These are phyloP conservation scores for Candida ficus DNA, from an alignment of 805 yeast species.

Conservation along the genomic window DNA sequence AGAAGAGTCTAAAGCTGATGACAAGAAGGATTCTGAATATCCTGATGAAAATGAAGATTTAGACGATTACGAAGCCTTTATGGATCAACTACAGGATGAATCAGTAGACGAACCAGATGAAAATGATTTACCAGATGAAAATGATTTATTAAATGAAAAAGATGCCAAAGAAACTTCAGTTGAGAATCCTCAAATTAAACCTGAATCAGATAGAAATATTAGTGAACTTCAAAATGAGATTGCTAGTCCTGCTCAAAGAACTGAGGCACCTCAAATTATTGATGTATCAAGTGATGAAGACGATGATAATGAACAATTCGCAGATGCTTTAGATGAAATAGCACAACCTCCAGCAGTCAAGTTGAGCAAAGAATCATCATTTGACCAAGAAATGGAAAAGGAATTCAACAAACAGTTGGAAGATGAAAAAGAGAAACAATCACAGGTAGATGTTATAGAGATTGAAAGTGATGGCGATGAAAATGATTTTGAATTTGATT, in stretches of 20 bases:
- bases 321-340: background rate
- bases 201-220: no score
- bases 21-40: no score
- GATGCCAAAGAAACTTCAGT: no score
- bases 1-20: no score
- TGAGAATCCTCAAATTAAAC: no score
- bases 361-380: background rate
- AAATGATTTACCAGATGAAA: no score
- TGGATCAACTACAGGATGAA: constrained; percentile 14
- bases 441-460: constrained; percentile 1
- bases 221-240: no score
- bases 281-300: no score
- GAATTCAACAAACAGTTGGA: constrained; percentile 6
- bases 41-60: constrained; percentile 7
- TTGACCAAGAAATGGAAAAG: constrained; percentile 9
- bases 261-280: no score
- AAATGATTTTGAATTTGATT: constrained; percentile 37
- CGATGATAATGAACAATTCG: background rate
- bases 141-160: no score
- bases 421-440: background rate
- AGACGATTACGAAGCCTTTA: constrained; percentile 22
- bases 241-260: no score
- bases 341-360: background rate
- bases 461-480: constrained; percentile 26
- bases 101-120: background rate